Base-by-base conservation (phyloP, 2,329 filamentous ascomycete genomes). In the Drechslerella stenobrocha region DNA sequence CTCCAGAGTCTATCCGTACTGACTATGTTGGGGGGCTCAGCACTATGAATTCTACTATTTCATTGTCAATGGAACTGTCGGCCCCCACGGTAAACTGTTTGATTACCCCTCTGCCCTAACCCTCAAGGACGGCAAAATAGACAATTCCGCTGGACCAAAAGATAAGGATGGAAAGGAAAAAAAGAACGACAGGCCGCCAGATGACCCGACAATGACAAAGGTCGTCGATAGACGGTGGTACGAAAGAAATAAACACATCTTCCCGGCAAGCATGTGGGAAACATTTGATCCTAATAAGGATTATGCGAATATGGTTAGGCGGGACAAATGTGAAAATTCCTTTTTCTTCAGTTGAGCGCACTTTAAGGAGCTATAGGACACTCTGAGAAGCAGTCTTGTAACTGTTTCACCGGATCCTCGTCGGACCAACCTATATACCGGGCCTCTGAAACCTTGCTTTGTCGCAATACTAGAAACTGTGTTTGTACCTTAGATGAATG, bases 1-100 rank as follows among this genome's bases (percentile, higher is more conserved):
- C 8, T n/a, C n/a, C n/a, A n/a, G n/a, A n/a, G n/a, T n/a, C n/a
- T n/a, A n/a, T n/a, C n/a, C n/a, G n/a, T n/a, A n/a, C n/a, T n/a
- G n/a, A n/a, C n/a, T n/a, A n/a, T n/a, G n/a, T n/a, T n/a, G n/a
- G n/a, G n/a, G n/a, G n/a, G n/a, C n/a, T n/a, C 75, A 97, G 90
- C 93, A 98, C 77, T 96, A 95, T 75, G 92, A 97, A 71, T 90
- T 98, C 75, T 93, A 97, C 76, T 93, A 92, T 78, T 97, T 98
- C 78, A 85, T 96, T 75, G 87, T 95, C 76, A 96, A 97, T 76
- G 89, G 87, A 74, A 88, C 84, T 23, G 77, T 84, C 1, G 89
- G 88, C 1, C 86, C 88, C n/a, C 84, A 88, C 52, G 80, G 79
- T 18, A 79, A 83, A 3, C 79, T 98, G 7, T 97, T 98, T 76